Percentiles rank a stretch among this genome's conserved stretches.
Conservation (phyloP, 1,284 basidiomycete species). For the Microbotryum saponariae region DNA sequence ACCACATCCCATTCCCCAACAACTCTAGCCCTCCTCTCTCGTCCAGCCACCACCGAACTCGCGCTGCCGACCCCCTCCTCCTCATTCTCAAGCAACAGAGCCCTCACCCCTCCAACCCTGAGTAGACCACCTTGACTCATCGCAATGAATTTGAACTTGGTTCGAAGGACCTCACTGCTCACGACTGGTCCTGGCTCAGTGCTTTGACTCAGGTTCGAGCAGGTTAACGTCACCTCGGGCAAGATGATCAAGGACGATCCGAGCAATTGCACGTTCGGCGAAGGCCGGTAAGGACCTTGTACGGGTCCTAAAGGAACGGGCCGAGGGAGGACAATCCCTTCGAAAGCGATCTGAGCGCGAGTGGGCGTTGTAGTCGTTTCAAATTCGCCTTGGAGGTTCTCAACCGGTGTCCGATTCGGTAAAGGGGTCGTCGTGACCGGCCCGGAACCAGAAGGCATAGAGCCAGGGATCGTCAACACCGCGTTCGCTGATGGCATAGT, state of each 20-base stretch:
- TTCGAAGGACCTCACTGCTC: constrained; percentile 4
- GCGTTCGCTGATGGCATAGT: neutral
- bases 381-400: too few species aligned
- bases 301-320: too few species aligned
- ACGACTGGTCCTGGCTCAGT: neutral
- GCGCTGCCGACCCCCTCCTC: neutral
- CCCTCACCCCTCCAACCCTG: constrained; percentile 4
- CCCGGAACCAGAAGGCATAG: too few species aligned
- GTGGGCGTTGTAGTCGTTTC: too few species aligned
- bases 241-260: neutral
- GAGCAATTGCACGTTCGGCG: constrained; percentile 8
- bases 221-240: neutral
- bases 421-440: too few species aligned
- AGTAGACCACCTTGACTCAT: neutral
- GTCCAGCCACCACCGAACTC: neutral
- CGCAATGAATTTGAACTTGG: neutral
- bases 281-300: neutral
- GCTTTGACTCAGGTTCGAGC: neutral
- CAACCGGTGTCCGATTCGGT: too few species aligned
- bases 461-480: too few species aligned
- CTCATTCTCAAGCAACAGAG: constrained; percentile 1
- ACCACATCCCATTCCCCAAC: constrained; percentile 3
- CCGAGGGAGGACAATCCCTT: too few species aligned
- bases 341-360: too few species aligned
- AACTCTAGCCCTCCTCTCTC: neutral